Base-by-base conservation (phyloP, 306 rosid species). In the Prunus davidiana region DNA sequence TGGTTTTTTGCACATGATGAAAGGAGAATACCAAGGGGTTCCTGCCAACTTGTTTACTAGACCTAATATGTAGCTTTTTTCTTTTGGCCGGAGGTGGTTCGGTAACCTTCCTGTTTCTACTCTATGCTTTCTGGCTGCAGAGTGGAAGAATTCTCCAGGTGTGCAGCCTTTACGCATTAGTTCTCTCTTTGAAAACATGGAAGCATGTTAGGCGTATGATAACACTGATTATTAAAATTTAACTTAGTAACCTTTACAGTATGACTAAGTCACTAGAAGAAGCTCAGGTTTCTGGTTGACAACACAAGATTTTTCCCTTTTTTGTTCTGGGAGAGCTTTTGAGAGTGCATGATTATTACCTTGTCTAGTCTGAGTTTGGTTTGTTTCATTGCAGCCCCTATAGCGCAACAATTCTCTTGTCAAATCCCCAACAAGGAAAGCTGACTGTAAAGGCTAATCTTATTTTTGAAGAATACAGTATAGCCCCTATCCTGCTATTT, bases 111-210 rank as follows among this genome's bases (percentile, higher is more conserved):
- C 22, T 71, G 66, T 56, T 56, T 38, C 66, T 20, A 38, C 38
- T 20, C 51, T 20, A 34, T 70, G 73, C 60, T 45, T 82, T 63
- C 55, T 83, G 84, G 79, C 86, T 63, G 80, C 98, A 95, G 98
- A 86, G 91, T 89, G 79, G 97, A 95, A 43, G 96, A 90, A 76
- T 95, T 95, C 81, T 82, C 93, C 83, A 95, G 98, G 98, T 92
- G 83, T 58, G 69, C 71, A 57, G 74, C 56, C 72, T 67, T 12
- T 74, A 69, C 50, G 84, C 71, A 30, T 68, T 65, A 57, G 19
- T 67, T 60, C n/a, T 58, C 49, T 67, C 34, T 67, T 74, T 67
- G 52, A 22, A 24, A 32, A 73, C 54, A 28, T 12, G 24, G 20
- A 49, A 45, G 27, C 30, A 13, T 20, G 24, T 70, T 69, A 25